Evolutionary conservation across 2,329 filamentous ascomycete genomes (phyloP), one percentile per base, ranked within the genome.

Genomic region (Paracamarosporium sp.): DNA sequence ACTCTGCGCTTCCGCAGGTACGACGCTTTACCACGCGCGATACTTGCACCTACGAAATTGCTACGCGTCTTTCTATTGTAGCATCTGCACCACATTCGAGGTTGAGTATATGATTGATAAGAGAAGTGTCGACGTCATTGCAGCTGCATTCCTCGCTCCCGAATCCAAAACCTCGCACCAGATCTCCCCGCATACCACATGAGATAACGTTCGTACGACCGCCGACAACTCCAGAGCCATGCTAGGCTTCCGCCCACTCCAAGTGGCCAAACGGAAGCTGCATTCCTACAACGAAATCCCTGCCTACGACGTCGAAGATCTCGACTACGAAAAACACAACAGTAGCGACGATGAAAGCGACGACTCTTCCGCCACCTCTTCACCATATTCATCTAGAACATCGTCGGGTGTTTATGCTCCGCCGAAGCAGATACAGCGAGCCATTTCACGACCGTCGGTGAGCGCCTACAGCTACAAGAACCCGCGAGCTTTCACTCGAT

Each of bases 401-500:
- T 79, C 63, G 0, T 71, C 68, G 7, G 65, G 57, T 51, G 55
- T 57, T 38, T 67, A 69, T 55, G 73, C 67, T 59, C 27, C 64
- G 62, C 53, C 60, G 59, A 58, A 63, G 50, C 59, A 60, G 57
- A 12, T 59, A 55, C 5, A 68, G 53, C 57, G 60, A 56, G 13
- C 61, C 50, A 4, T 69, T 65, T 52, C 67, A 68, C 67, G 64
- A 48, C 63, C 74, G 3, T 70, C 62, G 6, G 66, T 74, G 7
- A 73, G 70, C 60, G 71, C 73, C 48, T 75, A 76, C 60, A 73
- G 84, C 51, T 91, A 90, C 67, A 83, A 88, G 30, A 77, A 93
- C 40, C 91, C 90, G 6, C 87, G 88, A 69, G 90, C 84, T 60
- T 86, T 95, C 57, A 87, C 91, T 55, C 85, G 92, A 66, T 96